Base-by-base conservation (phyloP, 495 filamentous ascomycete species). In the Barbatosphaeria neglecta region DNA sequence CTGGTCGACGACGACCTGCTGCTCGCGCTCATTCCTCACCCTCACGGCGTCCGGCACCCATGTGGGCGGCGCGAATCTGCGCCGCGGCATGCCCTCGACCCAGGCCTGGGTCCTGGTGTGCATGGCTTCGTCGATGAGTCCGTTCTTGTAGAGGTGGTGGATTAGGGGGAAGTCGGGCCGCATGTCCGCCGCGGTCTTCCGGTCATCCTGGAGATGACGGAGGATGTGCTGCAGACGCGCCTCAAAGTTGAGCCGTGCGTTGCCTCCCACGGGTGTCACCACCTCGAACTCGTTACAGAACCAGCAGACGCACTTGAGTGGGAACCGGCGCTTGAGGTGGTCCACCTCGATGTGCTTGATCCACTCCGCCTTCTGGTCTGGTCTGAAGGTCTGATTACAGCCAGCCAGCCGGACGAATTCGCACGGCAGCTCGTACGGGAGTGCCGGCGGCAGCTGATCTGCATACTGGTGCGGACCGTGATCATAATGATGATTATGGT, bases 181-280 rank as follows among this genome's bases (percentile, higher is more conserved):
- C 46, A 61, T 61, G 19, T 61, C 7, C 4, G 49, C 6, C 18
- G 18, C 41, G 13, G 44, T 48, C 22, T 22, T 39, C 10, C 51
- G 33, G 18, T 60, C 53, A 3, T 58, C 41, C 6, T 46, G 18
- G 43, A 70, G 60, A 43, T 77, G 72, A 0, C 20, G 23, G 2
- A 48, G 53, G 33, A 75, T 68, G 48, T 77, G 74, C 7, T 45
- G 7, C 71, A 76, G 70, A 27, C 72, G 63, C 2, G 45, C 4
- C 0, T 50, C 17, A n/a, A 71, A 71, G 23, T 56, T 66, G 1
- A 6, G 10, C 1, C 33, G 44, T 6, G 39, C 45, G 9, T 62
- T 53, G 2, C 11, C 9, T 0, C 11, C 0, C 37, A 11, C 3
- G 13, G 7, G 13, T 35, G 41, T 6, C 20, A 15, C 0, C 13